phyloP scores from a whole-genome alignment of 2,329 filamentous ascomycete genomes.

The Trichoderma arundinaceum region DNA sequence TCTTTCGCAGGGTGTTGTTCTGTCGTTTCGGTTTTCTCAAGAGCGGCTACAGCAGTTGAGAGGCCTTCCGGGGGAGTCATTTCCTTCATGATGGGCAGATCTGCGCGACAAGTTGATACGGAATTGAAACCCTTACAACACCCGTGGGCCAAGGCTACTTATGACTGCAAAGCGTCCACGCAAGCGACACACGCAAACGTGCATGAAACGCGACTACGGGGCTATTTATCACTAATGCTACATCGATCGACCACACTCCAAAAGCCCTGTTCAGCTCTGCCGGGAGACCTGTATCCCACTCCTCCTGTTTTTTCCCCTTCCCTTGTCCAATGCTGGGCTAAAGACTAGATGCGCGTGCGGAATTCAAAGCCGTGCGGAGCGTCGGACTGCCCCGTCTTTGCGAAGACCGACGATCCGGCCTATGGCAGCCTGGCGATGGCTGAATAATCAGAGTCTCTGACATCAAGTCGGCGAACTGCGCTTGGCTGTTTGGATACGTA shows the following conservation, averaged over 20 bases:
- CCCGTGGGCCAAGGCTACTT: slow-evolving; percentile 1
- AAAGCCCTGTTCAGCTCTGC: background rate
- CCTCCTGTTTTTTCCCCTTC: background rate
- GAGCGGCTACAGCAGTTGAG: slow-evolving; percentile 32
- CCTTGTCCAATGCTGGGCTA: background rate
- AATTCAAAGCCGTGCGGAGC: slow-evolving; percentile 24
- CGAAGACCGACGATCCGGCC: slow-evolving; percentile 28
- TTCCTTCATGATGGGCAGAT: slow-evolving; percentile 15
- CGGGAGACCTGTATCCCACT: background rate
- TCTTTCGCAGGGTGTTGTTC: slow-evolving; percentile 34
- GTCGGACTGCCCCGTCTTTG: slow-evolving; percentile 16
- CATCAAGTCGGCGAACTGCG: slow-evolving; percentile 15
- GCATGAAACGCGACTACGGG: slow-evolving; percentile 19
- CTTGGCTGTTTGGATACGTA: background rate
- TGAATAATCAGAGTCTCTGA: slow-evolving; percentile 26
- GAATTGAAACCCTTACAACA: background rate
- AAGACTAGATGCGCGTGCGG: slow-evolving; percentile 11
- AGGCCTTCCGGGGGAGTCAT: background rate
- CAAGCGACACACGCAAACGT: background rate
- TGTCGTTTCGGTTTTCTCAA: slow-evolving; percentile 39
- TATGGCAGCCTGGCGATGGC: slow-evolving; percentile 5
- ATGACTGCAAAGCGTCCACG: background rate
- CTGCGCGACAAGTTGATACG: background rate
- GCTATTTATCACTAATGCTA: slow-evolving; percentile 12
- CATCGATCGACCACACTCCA: background rate